phyloP scores from a whole-genome alignment of 352 stramenopile genomes.

The Globisporangium middletonii region DNA sequence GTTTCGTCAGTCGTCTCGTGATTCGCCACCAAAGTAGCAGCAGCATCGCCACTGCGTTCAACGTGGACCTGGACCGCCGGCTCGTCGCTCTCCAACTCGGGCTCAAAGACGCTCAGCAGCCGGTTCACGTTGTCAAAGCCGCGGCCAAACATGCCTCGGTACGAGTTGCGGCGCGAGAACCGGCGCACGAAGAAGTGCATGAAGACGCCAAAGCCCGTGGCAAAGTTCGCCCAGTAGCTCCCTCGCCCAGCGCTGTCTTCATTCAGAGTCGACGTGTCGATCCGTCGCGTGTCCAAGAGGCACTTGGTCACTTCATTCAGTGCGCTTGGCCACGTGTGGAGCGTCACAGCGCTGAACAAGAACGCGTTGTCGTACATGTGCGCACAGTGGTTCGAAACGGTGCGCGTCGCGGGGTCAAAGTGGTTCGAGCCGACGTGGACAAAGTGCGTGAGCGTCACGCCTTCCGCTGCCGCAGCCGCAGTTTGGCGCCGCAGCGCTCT shows the following conservation, averaged over 20 bases:
- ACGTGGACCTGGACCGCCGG: neutral
- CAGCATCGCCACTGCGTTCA: neutral
- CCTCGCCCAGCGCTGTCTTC: slow-evolving; percentile 52
- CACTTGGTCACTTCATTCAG: slow-evolving; percentile 41
- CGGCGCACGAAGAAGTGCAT: slow-evolving; percentile 58
- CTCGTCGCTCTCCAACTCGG: neutral
- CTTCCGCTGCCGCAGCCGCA: slow-evolving; percentile 14
- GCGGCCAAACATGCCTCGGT: slow-evolving; percentile 53
- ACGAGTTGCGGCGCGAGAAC: slow-evolving; percentile 30
- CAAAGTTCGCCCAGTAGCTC: slow-evolving; percentile 57
- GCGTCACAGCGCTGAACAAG: slow-evolving; percentile 54
- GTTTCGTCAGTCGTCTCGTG: neutral
- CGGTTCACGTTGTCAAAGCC: slow-evolving; percentile 73
- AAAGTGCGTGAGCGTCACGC: slow-evolving; percentile 34
- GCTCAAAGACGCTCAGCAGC: slow-evolving; percentile 41
- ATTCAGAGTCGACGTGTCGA: slow-evolving; percentile 33
- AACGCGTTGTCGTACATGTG: slow-evolving; percentile 38
- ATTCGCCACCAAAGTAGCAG: no score
- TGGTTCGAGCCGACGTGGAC: slow-evolving; percentile 62
- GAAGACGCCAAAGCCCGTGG: slow-evolving; percentile 56
- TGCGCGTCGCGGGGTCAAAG: slow-evolving; percentile 38
- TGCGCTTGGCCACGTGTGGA: slow-evolving; percentile 49
- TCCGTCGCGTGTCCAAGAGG: slow-evolving; percentile 41
- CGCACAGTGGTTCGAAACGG: slow-evolving; percentile 43
- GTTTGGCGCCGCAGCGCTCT: slow-evolving; percentile 2